phyloP scores from a whole-genome alignment of 768 basidiomycete genomes.

The Fibroporia radiculosa region DNA sequence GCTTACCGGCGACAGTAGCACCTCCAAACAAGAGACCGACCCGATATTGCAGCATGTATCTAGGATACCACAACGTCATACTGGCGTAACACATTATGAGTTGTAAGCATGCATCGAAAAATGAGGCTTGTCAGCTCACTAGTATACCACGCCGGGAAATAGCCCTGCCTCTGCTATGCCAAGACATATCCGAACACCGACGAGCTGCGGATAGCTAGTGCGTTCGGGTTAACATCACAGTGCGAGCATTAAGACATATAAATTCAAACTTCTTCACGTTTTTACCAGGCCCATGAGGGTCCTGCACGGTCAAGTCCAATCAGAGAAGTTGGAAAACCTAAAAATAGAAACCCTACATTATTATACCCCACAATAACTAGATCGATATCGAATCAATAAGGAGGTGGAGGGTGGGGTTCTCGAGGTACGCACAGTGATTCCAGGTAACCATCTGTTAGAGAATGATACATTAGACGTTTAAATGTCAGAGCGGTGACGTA shows the following conservation, averaged over 20 bases:
- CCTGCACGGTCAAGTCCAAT: no score
- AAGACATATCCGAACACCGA: conserved; percentile 48
- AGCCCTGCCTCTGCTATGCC: conserved; percentile 64
- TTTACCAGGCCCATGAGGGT: conserved; percentile 62
- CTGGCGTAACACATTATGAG: no score
- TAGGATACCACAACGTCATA: conserved; percentile 21
- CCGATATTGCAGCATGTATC: conserved; percentile 22
- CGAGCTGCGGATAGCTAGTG: conserved; percentile 53
- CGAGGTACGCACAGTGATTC: conserved; percentile 43
- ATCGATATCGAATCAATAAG: no score
- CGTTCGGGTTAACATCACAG: neutral
- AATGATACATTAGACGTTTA: conserved; percentile 5
- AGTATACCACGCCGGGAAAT: conserved; percentile 70
- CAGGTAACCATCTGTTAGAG: conserved; percentile 48
- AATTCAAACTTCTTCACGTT: conserved; percentile 35
- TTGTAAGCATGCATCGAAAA: neutral
- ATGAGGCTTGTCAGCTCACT: conserved; percentile 36
- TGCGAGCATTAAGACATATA: no score
- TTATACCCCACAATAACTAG: conserved; percentile 60
- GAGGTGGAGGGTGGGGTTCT: no score
- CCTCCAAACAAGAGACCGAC: conserved; percentile 22
- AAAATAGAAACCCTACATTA: conserved; percentile 56
- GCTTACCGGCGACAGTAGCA: conserved; percentile 19
- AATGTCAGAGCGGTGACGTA: conserved; percentile 15
- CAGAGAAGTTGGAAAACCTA: no score